These are phyloP conservation scores for Chytriomyces confervae DNA, from an alignment of 192 early-diverging fungal genomes.

Conservation along the genomic window DNA sequence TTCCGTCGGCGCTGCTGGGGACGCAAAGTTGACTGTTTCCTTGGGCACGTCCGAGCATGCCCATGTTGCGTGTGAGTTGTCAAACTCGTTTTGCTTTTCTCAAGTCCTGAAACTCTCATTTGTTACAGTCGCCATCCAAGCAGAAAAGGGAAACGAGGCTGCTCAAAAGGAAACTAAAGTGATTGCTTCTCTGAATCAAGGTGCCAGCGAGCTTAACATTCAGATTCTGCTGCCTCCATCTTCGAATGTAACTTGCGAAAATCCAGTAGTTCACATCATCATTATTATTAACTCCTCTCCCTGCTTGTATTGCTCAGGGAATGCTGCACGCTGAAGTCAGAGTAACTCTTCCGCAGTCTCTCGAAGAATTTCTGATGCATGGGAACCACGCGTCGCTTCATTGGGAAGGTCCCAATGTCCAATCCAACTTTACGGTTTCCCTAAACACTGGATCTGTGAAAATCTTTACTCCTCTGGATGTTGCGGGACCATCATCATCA, in stretches of 20 bases:
- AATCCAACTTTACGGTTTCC: background rate
- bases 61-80: background rate
- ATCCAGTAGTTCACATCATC: background rate
- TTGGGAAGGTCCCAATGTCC: background rate
- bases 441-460: background rate
- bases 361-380: background rate
- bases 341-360: background rate
- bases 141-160: background rate
- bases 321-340: background rate
- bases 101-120: no score
- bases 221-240: background rate
- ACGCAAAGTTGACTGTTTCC: background rate
- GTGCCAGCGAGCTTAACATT: background rate
- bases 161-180: constrained; percentile 1
- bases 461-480: background rate
- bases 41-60: background rate
- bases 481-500: background rate
- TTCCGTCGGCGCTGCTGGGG: background rate
- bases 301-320: background rate
- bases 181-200: background rate
- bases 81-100: no score
- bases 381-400: background rate
- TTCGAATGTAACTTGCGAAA: background rate
- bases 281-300: background rate
- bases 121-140: background rate